Conservation (phyloP, 306 rosid species). For the Lablab purpureus region DNA sequence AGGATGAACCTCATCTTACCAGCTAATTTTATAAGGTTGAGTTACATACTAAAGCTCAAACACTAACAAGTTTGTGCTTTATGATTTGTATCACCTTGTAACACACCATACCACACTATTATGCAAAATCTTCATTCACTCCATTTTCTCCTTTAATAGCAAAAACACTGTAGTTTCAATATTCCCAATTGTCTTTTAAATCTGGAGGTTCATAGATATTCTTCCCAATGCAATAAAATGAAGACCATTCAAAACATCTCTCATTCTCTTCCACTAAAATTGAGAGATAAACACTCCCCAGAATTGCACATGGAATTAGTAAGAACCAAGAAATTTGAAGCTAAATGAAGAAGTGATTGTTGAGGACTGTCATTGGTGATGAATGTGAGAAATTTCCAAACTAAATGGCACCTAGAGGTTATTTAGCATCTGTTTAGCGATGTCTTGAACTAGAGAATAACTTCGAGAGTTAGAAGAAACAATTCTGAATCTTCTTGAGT, state of each 20-base stretch:
- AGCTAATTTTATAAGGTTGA: neutral
- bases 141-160: neutral
- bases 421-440: neutral
- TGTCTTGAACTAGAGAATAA: neutral
- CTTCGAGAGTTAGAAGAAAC: neutral
- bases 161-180: neutral
- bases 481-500: neutral
- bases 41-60: neutral
- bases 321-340: conserved; percentile 3
- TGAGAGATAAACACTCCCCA: neutral
- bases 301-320: neutral
- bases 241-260: conserved; percentile 19
- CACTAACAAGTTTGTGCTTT: neutral
- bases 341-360: neutral
- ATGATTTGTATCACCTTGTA: neutral
- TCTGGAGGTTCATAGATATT: conserved; percentile 33
- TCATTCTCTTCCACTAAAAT: neutral
- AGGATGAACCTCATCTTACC: neutral
- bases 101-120: conserved; percentile 1
- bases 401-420: neutral
- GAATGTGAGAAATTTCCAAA: neutral
- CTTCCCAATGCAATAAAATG: conserved; percentile 37
- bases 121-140: neutral
- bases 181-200: neutral
- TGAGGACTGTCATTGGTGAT: neutral